Evolutionary conservation across 2,329 filamentous ascomycete species (phyloP).

Genomic region (Neophaeococcomyces mojaviensis): DNA sequence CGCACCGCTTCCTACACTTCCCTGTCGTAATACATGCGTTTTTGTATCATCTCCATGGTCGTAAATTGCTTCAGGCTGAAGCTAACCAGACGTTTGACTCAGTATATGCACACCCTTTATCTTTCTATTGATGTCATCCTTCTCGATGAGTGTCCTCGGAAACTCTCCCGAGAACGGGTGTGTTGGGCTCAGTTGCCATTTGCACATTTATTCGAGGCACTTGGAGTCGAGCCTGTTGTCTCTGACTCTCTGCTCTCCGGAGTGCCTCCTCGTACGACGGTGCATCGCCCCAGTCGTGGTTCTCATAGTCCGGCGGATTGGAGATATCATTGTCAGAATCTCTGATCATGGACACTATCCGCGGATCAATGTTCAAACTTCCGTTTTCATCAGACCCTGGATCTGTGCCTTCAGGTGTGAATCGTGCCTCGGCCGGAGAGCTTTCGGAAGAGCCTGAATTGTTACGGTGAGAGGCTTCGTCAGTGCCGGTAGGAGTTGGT

Average conservation of each 20-base stretch:
- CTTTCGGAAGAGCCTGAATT: conserved; percentile 5
- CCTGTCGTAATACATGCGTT: no score
- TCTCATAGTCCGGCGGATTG: conserved; percentile 35
- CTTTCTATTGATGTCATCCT: neutral
- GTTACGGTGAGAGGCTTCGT: neutral
- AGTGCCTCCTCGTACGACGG: conserved; percentile 30
- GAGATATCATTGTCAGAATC: conserved; percentile 14
- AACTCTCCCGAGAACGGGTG: conserved; percentile 11
- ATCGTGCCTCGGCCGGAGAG: conserved; percentile 6
- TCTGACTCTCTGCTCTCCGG: conserved; percentile 1
- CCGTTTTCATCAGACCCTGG: neutral
- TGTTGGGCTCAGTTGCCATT: conserved; percentile 22
- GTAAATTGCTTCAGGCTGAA: no score
- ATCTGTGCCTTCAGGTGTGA: conserved; percentile 7
- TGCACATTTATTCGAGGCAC: conserved; percentile 22
- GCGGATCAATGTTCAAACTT: neutral
- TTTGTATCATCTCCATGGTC: no score
- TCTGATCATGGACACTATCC: conserved; percentile 7
- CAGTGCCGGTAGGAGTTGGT: conserved; percentile 4
- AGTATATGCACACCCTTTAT: neutral
- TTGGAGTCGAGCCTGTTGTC: conserved; percentile 16
- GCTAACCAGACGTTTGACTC: no score
- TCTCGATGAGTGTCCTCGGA: neutral
- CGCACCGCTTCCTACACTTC: no score
- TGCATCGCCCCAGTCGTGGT: conserved; percentile 36